Evolutionary conservation across 306 rosid genomes (phyloP), one percentile per base, ranked within the genome.

Genomic region (Alnus rubra): DNA sequence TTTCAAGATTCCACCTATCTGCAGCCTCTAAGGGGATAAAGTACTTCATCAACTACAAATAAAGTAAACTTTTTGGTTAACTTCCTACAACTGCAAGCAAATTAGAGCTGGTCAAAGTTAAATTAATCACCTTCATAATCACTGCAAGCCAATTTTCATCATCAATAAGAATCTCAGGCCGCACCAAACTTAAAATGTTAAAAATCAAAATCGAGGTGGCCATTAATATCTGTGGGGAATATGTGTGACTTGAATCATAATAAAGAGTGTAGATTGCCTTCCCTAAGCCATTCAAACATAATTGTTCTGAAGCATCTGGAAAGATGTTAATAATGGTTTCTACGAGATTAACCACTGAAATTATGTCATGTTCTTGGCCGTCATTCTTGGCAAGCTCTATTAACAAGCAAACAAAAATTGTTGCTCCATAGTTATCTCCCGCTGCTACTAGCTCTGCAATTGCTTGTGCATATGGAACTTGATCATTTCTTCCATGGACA

Each of bases 391-490:
- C 80, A 37, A 94, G 87, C 73, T 90, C 92, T 62, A 85, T 82
- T 84, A 91, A 82, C 77, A 91, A 85, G 89, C 90, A 82, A 51
- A 87, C 82, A 8, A 95, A 74, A 80, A 95, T 35, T 79, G 76
- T 87, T 68, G 90, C 97, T n/a, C 88, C 97, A 74, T 84, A 82
- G 80, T 83, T 89, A 83, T 91, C 94, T 79, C 89, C 91, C n/a
- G 77, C 74, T 35, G 88, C 87, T 76, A 87, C 92, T 52, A 92
- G 82, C 80, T 88, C 91, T n/a, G 97, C 92, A 80, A 95, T 88
- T 58, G 86, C 87, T 80, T 78, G 76, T 54, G 77, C 89, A 78
- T 80, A 85, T 62, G 88, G 48, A 74, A 82, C 74, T 74, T 71
- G 87, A 79, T 73, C 56, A 45, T 80, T 77, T 71, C 76, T 83